Percentiles rank a stretch among this genome's conserved stretches.
phyloP scores from a whole-genome alignment of 1,284 basidiomycete genomes.

The Coriolopsis trogii region DNA sequence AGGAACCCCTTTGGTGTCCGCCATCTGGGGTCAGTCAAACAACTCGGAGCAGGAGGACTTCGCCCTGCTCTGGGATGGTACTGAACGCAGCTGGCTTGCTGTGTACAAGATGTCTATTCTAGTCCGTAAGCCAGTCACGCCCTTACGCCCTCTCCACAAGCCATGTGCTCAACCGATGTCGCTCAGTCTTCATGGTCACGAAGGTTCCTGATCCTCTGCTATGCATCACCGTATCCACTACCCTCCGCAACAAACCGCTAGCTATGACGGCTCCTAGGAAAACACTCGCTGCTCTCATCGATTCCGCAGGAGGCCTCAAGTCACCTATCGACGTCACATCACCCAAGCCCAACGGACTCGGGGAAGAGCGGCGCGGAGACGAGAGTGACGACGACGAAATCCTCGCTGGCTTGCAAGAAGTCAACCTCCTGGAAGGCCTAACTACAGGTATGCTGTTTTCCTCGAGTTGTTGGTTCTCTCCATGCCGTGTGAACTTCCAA shows the following conservation, averaged over 20 bases:
- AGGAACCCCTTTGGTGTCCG: constrained; percentile 70
- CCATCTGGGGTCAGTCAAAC: constrained; percentile 70
- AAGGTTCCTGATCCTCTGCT: constrained; percentile 73
- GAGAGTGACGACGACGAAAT: constrained; percentile 38
- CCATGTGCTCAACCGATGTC: not conserved
- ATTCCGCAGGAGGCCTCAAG: constrained; percentile 37
- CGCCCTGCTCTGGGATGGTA: constrained; percentile 61
- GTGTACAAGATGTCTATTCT: constrained; percentile 75
- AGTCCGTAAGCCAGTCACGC: constrained; percentile 61
- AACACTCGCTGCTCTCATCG: constrained; percentile 50
- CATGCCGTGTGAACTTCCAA: too few relatives aligned
- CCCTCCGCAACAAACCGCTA: constrained; percentile 73
- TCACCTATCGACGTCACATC: constrained; percentile 20
- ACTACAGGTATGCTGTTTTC: constrained; percentile 44
- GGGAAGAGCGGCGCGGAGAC: constrained; percentile 1
- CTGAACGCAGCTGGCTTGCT: constrained; percentile 68
- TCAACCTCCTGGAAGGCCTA: constrained; percentile 77
- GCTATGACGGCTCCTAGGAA: constrained; percentile 53
- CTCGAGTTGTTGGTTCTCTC: too few relatives aligned
- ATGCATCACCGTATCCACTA: constrained; percentile 79
- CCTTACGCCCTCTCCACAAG: not conserved
- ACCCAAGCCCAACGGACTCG: constrained; percentile 13
- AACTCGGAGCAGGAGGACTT: constrained; percentile 58
- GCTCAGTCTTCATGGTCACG: constrained; percentile 73
- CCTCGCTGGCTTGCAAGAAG: constrained; percentile 68